Evolutionary conservation across 2,329 filamentous ascomycete species (phyloP).

Genomic region (Sordariomycetes sp.): DNA sequence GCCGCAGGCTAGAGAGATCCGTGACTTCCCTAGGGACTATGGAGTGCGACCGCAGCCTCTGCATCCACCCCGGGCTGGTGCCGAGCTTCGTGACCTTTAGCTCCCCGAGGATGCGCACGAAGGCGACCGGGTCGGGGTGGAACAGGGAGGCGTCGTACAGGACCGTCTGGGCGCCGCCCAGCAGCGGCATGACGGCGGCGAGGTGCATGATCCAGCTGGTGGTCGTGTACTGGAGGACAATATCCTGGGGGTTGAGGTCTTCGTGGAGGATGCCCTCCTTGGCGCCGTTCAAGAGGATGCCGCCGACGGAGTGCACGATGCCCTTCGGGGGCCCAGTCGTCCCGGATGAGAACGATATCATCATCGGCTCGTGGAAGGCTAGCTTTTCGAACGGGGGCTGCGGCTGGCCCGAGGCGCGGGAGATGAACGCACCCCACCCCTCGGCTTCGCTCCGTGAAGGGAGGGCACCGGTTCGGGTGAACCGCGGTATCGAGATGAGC

Average conservation of each 20-base stretch:
- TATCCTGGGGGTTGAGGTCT: constrained; percentile 23
- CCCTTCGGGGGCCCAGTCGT: constrained; percentile 80
- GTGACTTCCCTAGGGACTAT: constrained; percentile 51
- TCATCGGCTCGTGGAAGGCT: constrained; percentile 47
- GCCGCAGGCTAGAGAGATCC: constrained; percentile 49
- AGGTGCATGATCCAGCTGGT: constrained; percentile 90
- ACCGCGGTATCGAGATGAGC: constrained; percentile 29
- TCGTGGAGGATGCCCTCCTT: constrained; percentile 52
- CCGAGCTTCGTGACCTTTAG: constrained; percentile 64
- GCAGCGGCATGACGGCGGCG: constrained; percentile 43
- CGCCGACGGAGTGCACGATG: constrained; percentile 69
- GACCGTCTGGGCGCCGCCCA: constrained; percentile 50
- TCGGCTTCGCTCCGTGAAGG: too few relatives aligned
- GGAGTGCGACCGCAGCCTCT: constrained; percentile 56
- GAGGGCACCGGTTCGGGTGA: too few relatives aligned
- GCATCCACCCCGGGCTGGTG: constrained; percentile 65
- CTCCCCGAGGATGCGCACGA: constrained; percentile 51
- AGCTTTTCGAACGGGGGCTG: too few relatives aligned
- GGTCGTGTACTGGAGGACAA: constrained; percentile 47
- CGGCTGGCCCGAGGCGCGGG: too few relatives aligned
- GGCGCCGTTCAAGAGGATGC: constrained; percentile 39
- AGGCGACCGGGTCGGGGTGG: constrained; percentile 51
- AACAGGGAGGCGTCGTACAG: constrained; percentile 83
- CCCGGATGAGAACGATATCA: constrained; percentile 70
- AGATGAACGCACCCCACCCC: too few relatives aligned